Conservation (phyloP, 495 filamentous ascomycete genomes). For the Hypoxylon fuscum region DNA sequence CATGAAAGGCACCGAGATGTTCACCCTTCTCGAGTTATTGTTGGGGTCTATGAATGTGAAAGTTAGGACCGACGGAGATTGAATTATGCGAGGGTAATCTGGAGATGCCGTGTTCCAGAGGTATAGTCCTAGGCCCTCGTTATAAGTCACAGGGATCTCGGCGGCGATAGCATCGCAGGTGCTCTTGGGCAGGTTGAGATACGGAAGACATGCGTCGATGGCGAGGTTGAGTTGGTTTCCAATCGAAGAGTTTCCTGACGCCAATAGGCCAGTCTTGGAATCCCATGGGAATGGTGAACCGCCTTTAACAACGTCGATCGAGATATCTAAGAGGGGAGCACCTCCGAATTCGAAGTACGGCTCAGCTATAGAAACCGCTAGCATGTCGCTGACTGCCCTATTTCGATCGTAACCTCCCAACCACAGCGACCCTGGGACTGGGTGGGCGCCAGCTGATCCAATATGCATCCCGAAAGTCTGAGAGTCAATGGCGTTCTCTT, state of each 20-base stretch:
- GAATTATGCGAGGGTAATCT: slow-evolving; percentile 49
- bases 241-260: slow-evolving; percentile 25
- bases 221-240: slow-evolving; percentile 7
- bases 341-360: slow-evolving; percentile 12
- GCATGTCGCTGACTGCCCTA: slow-evolving; percentile 20
- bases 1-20: slow-evolving; percentile 60
- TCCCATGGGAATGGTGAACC: slow-evolving; percentile 26
- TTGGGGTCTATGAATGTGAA: slow-evolving; percentile 53
- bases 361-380: slow-evolving; percentile 11
- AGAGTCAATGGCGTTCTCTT: slow-evolving; percentile 17
- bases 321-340: slow-evolving; percentile 22
- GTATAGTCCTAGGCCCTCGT: slow-evolving; percentile 50
- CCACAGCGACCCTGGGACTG: slow-evolving; percentile 16
- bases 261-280: slow-evolving; percentile 21
- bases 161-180: slow-evolving; percentile 58
- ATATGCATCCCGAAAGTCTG: slow-evolving; percentile 32
- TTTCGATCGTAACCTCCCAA: slow-evolving; percentile 29
- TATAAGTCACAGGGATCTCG: slow-evolving; percentile 52
- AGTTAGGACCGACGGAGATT: slow-evolving; percentile 54
- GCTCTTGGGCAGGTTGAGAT: slow-evolving; percentile 56
- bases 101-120: slow-evolving; percentile 57
- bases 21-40: slow-evolving; percentile 39
- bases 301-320: slow-evolving; percentile 23
- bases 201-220: slow-evolving; percentile 43
- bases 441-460: slow-evolving; percentile 10